Conservation (phyloP, 305 asterid genomes). For the Rubia balearica region DNA sequence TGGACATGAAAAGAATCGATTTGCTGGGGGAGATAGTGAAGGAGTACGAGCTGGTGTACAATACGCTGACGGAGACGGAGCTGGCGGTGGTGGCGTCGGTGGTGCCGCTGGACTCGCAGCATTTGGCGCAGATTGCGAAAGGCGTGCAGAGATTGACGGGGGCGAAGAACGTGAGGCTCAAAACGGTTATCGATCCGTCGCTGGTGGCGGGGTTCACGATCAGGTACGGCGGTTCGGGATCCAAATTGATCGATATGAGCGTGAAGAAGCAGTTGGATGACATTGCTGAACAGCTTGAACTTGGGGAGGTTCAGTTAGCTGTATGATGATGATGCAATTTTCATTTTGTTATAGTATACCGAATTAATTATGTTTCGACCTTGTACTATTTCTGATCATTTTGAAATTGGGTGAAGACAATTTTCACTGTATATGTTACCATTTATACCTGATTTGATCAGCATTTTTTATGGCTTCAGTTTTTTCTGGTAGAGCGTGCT, state of each 20-base stretch:
- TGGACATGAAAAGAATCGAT: conserved; percentile 69
- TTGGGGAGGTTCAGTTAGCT: conserved; percentile 66
- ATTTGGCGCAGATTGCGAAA: no score
- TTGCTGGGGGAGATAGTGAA: conserved; percentile 48
- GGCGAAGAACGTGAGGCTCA: conserved; percentile 49
- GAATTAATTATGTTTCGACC: background rate
- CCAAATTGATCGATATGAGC: conserved; percentile 85
- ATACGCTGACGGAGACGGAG: conserved; percentile 54
- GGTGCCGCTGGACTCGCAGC: no score
- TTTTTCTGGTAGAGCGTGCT: background rate
- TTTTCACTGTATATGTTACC: background rate
- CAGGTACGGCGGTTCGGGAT: conserved; percentile 61
- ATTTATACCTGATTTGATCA: background rate
- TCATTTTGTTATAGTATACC: background rate
- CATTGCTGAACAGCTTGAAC: conserved; percentile 59
- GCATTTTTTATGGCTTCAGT: background rate
- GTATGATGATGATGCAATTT: conserved; percentile 2
- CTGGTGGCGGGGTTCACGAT: conserved; percentile 89
- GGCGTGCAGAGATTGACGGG: no score
- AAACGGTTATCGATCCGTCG: conserved; percentile 55
- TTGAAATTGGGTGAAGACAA: background rate
- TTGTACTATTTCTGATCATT: background rate
- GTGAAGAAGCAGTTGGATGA: conserved; percentile 90
- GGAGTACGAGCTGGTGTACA: conserved; percentile 68
- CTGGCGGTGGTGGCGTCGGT: no score